Evolutionary conservation across 148 eudicot species (phyloP), one percentile per base, ranked within the genome.

Genomic region (Amaranthus palmeri): DNA sequence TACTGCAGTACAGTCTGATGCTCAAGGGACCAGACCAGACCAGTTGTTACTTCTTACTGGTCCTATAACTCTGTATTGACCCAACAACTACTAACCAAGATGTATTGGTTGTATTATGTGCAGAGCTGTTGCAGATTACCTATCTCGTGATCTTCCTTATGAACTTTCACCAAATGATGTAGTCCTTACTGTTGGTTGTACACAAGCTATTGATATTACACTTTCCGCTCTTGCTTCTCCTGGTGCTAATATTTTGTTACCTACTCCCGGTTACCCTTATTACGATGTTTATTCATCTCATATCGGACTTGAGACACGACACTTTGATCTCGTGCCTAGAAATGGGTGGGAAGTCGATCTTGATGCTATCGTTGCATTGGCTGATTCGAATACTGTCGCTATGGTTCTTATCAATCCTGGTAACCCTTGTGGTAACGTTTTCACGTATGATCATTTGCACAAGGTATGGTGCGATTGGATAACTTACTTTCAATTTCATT

Each of bases 351-450:
- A 90, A 70, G 83, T 90, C 68, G 90, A 90, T 76, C 83, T 90
- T 14, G 71, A 84, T 58, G 74, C 68, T 4, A 74, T 90, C n/a
- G 86, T 83, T 76, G 74, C 86, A 61, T 71, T 83, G 8, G 89
- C 88, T 8, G 87, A 90, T 86, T 84, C 83, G 0, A 86, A 87
- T 25, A 90, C 92, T 4, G 86, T 86, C 12, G 92, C 92, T 36
- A 90, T 90, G 81, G 88, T 84, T 56, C 67, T 90, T 25, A 79
- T 88, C 14, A 90, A 88, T 72, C 96, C 96, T 7, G 96, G 92
- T 1, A 90, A 90, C 78, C 96, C 96, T 11, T 86, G 90, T 74
- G 96, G 96, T 17, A 90, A 83, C 80, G 96, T 90, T 57, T 86
- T 78, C 77, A 77, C 87, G 3, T 61, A 67, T 65, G 61, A 85